Percentiles rank a stretch among this genome's conserved stretches.
These are phyloP conservation scores for Leucosporidium creatinivorum DNA, from an alignment of 768 basidiomycete genomes.

Conservation along the genomic window DNA sequence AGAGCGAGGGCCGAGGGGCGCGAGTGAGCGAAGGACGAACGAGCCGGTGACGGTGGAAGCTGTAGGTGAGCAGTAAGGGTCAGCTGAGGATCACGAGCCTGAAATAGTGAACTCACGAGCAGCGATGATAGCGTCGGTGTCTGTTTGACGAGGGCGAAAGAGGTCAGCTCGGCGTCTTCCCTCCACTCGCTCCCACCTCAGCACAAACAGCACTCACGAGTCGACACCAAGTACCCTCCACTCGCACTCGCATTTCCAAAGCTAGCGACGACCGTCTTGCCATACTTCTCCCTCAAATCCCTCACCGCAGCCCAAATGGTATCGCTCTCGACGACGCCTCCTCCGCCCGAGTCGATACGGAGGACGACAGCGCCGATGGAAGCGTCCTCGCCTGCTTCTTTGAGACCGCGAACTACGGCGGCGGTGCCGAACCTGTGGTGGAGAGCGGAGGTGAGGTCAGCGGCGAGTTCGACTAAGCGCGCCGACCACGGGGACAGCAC, in stretches of 20 bases:
- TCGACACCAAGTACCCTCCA: conserved; percentile 36
- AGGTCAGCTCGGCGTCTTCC: neutral
- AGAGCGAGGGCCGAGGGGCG: conserved; percentile 2
- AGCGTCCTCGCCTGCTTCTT: conserved; percentile 36
- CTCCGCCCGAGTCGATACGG: conserved; percentile 37
- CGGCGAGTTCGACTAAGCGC: neutral
- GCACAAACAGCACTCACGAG: conserved; percentile 8
- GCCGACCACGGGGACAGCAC: no score
- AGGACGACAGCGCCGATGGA: conserved; percentile 36
- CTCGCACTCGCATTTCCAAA: conserved; percentile 36
- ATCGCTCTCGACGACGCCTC: conserved; percentile 35
- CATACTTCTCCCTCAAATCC: conserved; percentile 31
- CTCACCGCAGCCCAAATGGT: conserved; percentile 37
- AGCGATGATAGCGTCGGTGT: conserved; percentile 36
- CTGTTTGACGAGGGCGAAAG: neutral
- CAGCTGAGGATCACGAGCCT: neutral
- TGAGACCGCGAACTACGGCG: conserved; percentile 34
- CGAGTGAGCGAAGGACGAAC: neutral
- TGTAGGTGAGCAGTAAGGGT: neutral
- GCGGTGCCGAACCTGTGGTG: conserved; percentile 24
- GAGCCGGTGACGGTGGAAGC: conserved; percentile 37
- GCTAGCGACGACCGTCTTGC: conserved; percentile 36
- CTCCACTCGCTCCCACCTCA: neutral
- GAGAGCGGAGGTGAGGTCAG: neutral
- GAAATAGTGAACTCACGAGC: conserved; percentile 15